Evolutionary conservation across 805 yeast genomes (phyloP), one percentile per base, ranked within the genome.

Genomic region (Metschnikowia matae): DNA sequence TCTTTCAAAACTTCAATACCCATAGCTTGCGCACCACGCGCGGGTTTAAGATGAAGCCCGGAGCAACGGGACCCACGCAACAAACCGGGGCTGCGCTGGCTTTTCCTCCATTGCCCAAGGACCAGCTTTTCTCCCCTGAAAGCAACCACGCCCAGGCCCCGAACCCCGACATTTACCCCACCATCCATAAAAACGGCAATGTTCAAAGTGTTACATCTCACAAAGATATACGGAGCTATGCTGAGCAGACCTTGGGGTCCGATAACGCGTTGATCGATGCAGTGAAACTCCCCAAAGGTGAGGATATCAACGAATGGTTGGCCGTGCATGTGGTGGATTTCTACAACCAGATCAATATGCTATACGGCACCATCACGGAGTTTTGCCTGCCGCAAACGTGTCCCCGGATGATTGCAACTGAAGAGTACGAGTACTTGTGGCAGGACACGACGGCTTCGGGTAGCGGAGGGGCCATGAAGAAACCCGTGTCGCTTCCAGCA

Each of bases 241-340:
- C 97, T 0, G 98, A 92, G 65, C 90, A 95, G 40, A 92, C 99
- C 0, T 74, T 94, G 46, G 99, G 99, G 0, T 86, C 97, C 0
- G 96, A 92, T 34, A 84, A 92, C 32, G 91, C 91, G 2, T 75
- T 94, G 55, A 87, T 87, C 23, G 96, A 89, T 67, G 98, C 98
- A 0, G 98, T 92, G 20, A 87, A 87, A 63, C 74, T 94, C 29
- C 99, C 99, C 15, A 87, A 81, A 58, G 98, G 94, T 53, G 99
- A 92, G 68, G 94, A 89, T 61, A 64, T 83, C 49, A 85, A 86
- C 60, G 99, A 92, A 66, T 92, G 99, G 99, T 70, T 92, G 50
- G 98, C 99, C 0, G 96, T 91, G 11, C 96, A 92, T 65, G 94
- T 92, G n/a, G 97, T 91, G 15, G 98, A 92, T 67, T 94, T 92